Conservation (phyloP, 2,329 filamentous ascomycete species). For the Zymoseptoria tritici region DNA sequence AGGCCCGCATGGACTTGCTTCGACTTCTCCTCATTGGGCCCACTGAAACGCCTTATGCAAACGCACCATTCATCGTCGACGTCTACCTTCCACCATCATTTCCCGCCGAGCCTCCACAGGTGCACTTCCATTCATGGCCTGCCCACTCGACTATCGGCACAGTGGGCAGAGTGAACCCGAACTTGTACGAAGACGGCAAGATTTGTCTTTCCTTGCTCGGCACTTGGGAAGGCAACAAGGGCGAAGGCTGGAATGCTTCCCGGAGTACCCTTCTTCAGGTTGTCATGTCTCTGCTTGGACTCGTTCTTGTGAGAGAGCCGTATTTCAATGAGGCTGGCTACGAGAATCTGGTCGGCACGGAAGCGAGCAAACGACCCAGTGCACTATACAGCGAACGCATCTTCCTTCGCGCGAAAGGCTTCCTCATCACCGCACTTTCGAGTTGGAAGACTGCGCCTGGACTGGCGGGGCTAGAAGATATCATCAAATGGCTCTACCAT, state of each 20-base stretch:
- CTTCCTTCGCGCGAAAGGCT: slow-evolving; percentile 19
- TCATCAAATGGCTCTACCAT: slow-evolving; percentile 49
- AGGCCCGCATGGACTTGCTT: slow-evolving; percentile 51
- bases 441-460: slow-evolving; percentile 30
- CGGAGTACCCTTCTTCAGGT: slow-evolving; percentile 50
- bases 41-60: slow-evolving; percentile 52
- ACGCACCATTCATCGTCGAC: slow-evolving; percentile 55
- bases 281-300: slow-evolving; percentile 22
- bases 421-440: slow-evolving; percentile 29
- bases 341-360: slow-evolving; percentile 37
- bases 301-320: slow-evolving; percentile 48
- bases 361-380: slow-evolving; percentile 21
- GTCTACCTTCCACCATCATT: slow-evolving; percentile 45
- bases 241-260: slow-evolving; percentile 47
- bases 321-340: slow-evolving; percentile 60
- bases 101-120: slow-evolving; percentile 46
- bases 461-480: slow-evolving; percentile 41
- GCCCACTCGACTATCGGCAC: slow-evolving; percentile 24
- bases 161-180: slow-evolving; percentile 46
- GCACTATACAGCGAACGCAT: slow-evolving; percentile 26
- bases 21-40: slow-evolving; percentile 54
- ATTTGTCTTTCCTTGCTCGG: slow-evolving; percentile 54
- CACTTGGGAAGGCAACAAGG: slow-evolving; percentile 51
- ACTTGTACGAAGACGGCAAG: slow-evolving; percentile 56
- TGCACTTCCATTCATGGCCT: slow-evolving; percentile 53